phyloP scores from a whole-genome alignment of 1,284 basidiomycete species.

The Butyriboletus appendiculatus region DNA sequence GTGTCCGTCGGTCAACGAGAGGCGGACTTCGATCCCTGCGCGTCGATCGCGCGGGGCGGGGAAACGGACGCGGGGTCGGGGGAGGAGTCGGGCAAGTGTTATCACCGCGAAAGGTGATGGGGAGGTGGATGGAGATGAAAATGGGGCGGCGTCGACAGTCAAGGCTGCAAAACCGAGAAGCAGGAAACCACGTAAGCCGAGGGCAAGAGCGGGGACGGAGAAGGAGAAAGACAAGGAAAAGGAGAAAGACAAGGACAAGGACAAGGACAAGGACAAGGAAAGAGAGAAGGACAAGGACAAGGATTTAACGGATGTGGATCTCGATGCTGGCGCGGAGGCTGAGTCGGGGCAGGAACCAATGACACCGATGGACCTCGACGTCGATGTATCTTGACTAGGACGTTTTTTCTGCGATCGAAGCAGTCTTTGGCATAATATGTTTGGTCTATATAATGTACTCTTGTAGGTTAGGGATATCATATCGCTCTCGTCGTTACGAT shows the following conservation, averaged over 20 bases:
- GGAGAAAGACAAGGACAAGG: constrained; percentile 40
- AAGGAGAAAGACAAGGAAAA: constrained; percentile 43
- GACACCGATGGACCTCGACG: constrained; percentile 34
- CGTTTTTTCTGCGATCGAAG: not conserved
- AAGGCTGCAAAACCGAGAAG: constrained; percentile 14
- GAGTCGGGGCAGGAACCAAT: constrained; percentile 35
- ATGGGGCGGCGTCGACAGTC: constrained; percentile 8
- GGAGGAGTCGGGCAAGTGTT: constrained; percentile 22
- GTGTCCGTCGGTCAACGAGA: constrained; percentile 19
- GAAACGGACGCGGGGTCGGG: constrained; percentile 34
- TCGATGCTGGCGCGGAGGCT: constrained; percentile 27
- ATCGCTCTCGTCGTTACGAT: not conserved
- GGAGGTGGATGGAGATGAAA: constrained; percentile 28
- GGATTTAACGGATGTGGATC: constrained; percentile 32
- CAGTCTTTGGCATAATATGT: not conserved
- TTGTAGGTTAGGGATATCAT: constrained; percentile 4
- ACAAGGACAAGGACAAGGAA: constrained; percentile 29
- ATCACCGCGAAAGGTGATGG: constrained; percentile 22
- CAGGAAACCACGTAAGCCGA: constrained; percentile 31
- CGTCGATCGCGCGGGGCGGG: constrained; percentile 33
- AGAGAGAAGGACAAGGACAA: constrained; percentile 36
- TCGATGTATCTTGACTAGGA: constrained; percentile 27
- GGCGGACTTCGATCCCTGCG: constrained; percentile 14
- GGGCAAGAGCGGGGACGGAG: constrained; percentile 30
- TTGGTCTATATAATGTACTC: not conserved